Evolutionary conservation across 1,284 basidiomycete genomes (phyloP).

Genomic region (Melampsora larici-populina): DNA sequence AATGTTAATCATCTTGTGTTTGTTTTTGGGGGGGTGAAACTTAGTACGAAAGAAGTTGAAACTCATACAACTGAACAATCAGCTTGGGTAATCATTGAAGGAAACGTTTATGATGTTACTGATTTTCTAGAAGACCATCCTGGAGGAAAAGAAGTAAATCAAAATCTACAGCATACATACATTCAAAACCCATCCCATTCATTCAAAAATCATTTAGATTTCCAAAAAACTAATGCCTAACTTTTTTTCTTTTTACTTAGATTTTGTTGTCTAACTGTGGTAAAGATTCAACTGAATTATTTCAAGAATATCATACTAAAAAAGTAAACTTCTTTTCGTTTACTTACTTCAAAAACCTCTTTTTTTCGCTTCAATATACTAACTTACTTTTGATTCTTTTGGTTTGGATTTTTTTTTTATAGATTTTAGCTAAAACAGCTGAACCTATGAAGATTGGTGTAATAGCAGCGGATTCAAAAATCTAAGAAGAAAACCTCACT

Average conservation of each 20-base stretch:
- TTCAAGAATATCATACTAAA: slow-evolving; percentile 24
- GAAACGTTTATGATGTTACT: slow-evolving; percentile 50
- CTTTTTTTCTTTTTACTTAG: slow-evolving; percentile 1
- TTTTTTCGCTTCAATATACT: too few relatives aligned
- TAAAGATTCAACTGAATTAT: slow-evolving; percentile 28
- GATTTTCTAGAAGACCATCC: slow-evolving; percentile 46
- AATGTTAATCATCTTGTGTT: too few relatives aligned
- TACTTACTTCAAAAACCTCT: neutral
- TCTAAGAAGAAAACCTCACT: too few relatives aligned
- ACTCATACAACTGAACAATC: slow-evolving; percentile 50
- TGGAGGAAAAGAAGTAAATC: slow-evolving; percentile 33
- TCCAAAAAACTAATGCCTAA: too few relatives aligned
- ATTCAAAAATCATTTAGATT: too few relatives aligned
- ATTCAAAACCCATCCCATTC: too few relatives aligned
- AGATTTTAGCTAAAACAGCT: neutral
- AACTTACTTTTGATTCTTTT: too few relatives aligned
- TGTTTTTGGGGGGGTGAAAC: too few relatives aligned
- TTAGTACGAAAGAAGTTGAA: slow-evolving; percentile 47
- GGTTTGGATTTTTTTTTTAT: neutral
- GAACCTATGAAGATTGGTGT: neutral
- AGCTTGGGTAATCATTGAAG: slow-evolving; percentile 52
- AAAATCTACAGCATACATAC: too few relatives aligned
- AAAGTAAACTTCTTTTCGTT: slow-evolving; percentile 10
- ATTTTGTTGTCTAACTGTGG: slow-evolving; percentile 29
- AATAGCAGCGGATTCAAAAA: neutral